phyloP scores from a whole-genome alignment of 768 basidiomycete genomes.

The Russula sp. region DNA sequence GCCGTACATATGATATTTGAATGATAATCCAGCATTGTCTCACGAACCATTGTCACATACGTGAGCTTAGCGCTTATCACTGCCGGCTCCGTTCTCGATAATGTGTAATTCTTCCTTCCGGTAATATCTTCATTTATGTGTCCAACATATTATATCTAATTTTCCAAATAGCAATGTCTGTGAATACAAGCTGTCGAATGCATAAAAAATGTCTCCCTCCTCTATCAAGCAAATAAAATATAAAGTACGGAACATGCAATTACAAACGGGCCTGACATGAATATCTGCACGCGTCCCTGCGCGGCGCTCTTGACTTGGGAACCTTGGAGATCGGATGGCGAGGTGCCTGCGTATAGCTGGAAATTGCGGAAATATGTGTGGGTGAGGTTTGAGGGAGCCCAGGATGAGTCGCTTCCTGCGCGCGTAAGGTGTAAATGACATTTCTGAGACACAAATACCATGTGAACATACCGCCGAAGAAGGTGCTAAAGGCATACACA shows the following conservation, averaged over 20 bases:
- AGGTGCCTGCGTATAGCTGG: slow-evolving; percentile 43
- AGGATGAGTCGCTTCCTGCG: slow-evolving; percentile 59
- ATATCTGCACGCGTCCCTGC: background rate
- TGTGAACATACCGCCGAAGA: slow-evolving; percentile 63
- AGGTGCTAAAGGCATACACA: slow-evolving; percentile 49
- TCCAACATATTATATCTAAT: background rate
- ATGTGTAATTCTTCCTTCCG: background rate
- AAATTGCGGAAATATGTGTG: slow-evolving; percentile 79
- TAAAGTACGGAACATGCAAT: slow-evolving; percentile 3
- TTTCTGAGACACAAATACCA: background rate
- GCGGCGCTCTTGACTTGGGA: slow-evolving; percentile 14
- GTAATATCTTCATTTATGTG: background rate
- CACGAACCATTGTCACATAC: too few relatives aligned
- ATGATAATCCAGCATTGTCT: background rate
- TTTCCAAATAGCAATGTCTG: background rate
- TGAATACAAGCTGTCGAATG: background rate
- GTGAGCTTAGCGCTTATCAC: too few relatives aligned
- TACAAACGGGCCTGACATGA: slow-evolving; percentile 7
- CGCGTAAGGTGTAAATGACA: slow-evolving; percentile 23
- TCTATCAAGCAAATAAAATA: slow-evolving; percentile 6
- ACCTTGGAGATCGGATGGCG: slow-evolving; percentile 26
- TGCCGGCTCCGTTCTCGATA: too few relatives aligned
- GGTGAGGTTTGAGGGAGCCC: slow-evolving; percentile 66
- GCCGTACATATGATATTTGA: background rate
- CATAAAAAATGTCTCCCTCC: background rate